Evolutionary conservation across 768 basidiomycete genomes (phyloP).

Genomic region (Stropharia rugosoannulata): DNA sequence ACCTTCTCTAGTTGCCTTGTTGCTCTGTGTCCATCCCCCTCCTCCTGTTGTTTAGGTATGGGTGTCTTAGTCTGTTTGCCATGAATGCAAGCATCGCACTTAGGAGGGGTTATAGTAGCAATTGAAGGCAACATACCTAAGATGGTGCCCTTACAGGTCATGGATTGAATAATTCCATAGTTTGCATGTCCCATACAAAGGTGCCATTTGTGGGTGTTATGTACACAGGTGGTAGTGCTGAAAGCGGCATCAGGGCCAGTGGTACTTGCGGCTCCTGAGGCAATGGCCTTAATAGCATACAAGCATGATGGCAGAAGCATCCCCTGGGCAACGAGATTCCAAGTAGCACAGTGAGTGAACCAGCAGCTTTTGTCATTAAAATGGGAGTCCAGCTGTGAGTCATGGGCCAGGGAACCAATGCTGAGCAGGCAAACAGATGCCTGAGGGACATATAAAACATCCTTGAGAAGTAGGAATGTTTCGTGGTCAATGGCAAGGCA

Average conservation of each 20-base stretch:
- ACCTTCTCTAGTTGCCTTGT: no score
- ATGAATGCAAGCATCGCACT: slow-evolving; percentile 7
- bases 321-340: slow-evolving; percentile 11
- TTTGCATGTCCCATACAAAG: slow-evolving; percentile 25
- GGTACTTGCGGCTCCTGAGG: background rate
- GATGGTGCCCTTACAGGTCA: slow-evolving; percentile 2
- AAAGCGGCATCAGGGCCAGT: background rate
- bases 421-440: background rate
- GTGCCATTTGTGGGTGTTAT: slow-evolving; percentile 23
- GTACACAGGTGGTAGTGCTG: slow-evolving; percentile 11
- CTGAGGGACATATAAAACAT: background rate
- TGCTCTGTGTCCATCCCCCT: background rate
- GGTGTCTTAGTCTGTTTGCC: slow-evolving; percentile 14
- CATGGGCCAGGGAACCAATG: background rate
- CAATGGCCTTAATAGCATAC: background rate
- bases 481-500: no score
- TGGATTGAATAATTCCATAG: slow-evolving; percentile 12
- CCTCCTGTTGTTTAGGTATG: slow-evolving; percentile 8
- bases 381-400: slow-evolving; percentile 1
- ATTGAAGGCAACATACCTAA: slow-evolving; percentile 10
- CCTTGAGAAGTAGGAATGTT: background rate
- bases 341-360: slow-evolving; percentile 12
- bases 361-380: slow-evolving; percentile 16
- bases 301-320: background rate
- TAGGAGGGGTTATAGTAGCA: background rate